Conservation (phyloP, 2,329 filamentous ascomycete genomes). For the Microdochium nivale region DNA sequence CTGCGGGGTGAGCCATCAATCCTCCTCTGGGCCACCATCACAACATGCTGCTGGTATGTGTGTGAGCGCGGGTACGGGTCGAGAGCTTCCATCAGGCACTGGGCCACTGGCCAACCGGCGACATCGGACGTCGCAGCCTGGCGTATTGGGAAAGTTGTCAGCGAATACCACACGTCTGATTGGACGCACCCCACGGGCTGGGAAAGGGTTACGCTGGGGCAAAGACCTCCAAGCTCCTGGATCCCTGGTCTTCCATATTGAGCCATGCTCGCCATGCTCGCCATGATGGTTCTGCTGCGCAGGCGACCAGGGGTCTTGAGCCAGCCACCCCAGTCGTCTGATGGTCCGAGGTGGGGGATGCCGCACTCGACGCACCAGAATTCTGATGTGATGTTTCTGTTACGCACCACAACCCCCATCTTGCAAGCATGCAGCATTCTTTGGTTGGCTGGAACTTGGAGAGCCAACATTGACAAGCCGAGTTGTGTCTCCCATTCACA, state of each 20-base stretch:
- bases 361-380: neutral
- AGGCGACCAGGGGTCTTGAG: neutral
- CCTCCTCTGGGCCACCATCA: neutral
- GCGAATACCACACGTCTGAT: neutral
- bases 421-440: neutral
- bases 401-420: neutral
- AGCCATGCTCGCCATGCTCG: too few relatives aligned
- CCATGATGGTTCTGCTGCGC: neutral
- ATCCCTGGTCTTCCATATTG: neutral
- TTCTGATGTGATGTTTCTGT: neutral
- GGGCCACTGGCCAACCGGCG: neutral
- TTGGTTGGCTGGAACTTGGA: neutral
- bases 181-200: neutral
- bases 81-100: neutral
- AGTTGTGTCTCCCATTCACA: too few relatives aligned
- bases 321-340: neutral
- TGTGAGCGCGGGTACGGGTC: too few relatives aligned
- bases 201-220: neutral
- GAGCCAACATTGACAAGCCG: neutral
- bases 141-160: neutral
- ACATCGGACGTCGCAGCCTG: neutral
- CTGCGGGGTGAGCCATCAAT: neutral
- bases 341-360: neutral
- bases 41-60: neutral
- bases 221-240: neutral